phyloP scores from a whole-genome alignment of 495 filamentous ascomycete species.

The Aspergillus cavernicola region DNA sequence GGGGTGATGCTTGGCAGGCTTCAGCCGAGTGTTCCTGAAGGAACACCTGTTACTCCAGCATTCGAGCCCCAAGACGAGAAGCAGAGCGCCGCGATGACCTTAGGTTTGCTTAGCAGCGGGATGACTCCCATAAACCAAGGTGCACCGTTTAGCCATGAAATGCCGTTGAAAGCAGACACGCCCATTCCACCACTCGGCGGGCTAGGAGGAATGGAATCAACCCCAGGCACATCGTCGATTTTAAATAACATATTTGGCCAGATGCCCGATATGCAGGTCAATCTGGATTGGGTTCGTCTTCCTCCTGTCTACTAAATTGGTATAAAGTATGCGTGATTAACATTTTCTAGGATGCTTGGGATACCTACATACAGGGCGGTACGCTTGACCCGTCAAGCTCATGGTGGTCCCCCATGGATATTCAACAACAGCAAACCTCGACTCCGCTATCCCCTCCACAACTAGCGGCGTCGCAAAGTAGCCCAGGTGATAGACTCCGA shows the following conservation, averaged over 20 bases:
- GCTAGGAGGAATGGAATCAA: constrained; percentile 36
- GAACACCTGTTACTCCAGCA: constrained; percentile 15
- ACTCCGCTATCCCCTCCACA: constrained; percentile 16
- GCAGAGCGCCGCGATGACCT: constrained; percentile 71
- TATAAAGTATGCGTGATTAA: constrained; percentile 18
- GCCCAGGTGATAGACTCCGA: constrained; percentile 13
- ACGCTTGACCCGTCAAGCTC: constrained; percentile 43
- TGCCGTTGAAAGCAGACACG: constrained; percentile 30
- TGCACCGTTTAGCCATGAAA: constrained; percentile 31
- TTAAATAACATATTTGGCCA: constrained; percentile 54
- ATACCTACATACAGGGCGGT: constrained; percentile 52
- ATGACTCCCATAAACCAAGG: constrained; percentile 57
- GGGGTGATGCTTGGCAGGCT: constrained; percentile 77
- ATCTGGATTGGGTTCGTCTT: constrained; percentile 76
- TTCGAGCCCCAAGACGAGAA: constrained; percentile 44
- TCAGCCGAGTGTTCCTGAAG: constrained; percentile 39
- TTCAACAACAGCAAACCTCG: constrained; percentile 26
- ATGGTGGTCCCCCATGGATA: constrained; percentile 45
- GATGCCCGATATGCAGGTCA: constrained; percentile 59
- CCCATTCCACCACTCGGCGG: constrained; percentile 28
- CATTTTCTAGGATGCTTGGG: constrained; percentile 49
- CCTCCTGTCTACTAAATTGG: not conserved
- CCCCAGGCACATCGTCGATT: constrained; percentile 44
- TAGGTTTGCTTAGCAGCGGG: constrained; percentile 73
- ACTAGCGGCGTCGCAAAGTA: constrained; percentile 12